Base-by-base conservation (phyloP, 2,329 filamentous ascomycete genomes). In the Rhinocladiella mackenziei region DNA sequence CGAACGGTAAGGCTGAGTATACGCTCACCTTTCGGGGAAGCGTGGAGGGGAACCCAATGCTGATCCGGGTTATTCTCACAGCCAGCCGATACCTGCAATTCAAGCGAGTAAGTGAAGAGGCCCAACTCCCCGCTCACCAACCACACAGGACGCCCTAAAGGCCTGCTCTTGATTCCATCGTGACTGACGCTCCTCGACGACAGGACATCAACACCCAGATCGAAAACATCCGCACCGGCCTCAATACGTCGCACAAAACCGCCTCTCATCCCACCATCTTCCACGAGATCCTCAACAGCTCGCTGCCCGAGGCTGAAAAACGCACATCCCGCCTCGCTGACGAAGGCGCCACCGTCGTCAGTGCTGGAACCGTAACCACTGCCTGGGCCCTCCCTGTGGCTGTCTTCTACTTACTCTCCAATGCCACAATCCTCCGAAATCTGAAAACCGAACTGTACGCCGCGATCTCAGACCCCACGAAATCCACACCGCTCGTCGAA, bases 271-370 rank as follows among this genome's bases (percentile, higher is more conserved):
- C 30, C 19, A 54, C 49, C 31, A 50, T 51, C 35, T 54, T 52
- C 33, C 39, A 52, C 23, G 36, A 42, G 15, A 49, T 54, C 15
- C 36, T 54, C 4, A 11, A 39, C 7, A 39, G 49, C 25, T 31
- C 41, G 10, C 33, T 54, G n/a, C 45, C 51, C 11, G 40, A 38
- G 18, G 23, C 17, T 3, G 51, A 54, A 25, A 54, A 54, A 28
- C 39, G 45, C 26, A 26, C 36, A 28, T 30, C 20, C 4, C 51
- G 51, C 11, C 41, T 54, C 4, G 37, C 32, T 13, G 39, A 52
- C 15, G 51, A 54, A 13, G 51, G 40, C 7, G 32, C 37, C 15
- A 35, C 45, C 5, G 33, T 47, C 4, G 45, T 52, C 14, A 41
- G 39, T 17, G 51, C 51, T 11, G 51, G 39, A 10, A 46, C 40